Percentiles rank a stretch among this genome's conserved stretches.
phyloP scores from a whole-genome alignment of 768 basidiomycete species.

The Kwoniella europaea region DNA sequence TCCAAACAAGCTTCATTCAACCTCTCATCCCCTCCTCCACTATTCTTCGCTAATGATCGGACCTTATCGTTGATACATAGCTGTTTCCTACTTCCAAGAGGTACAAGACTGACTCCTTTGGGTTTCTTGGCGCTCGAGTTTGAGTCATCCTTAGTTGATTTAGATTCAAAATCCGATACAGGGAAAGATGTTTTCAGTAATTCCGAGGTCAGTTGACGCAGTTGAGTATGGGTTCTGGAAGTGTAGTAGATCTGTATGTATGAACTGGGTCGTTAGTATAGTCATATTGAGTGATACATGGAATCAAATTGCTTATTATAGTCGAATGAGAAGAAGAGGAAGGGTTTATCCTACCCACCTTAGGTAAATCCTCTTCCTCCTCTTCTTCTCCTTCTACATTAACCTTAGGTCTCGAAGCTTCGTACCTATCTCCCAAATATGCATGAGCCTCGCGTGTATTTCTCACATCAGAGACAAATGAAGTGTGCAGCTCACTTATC shows the following conservation, averaged over 20 bases:
- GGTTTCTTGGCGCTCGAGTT: slow-evolving; percentile 4
- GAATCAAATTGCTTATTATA: too few species aligned
- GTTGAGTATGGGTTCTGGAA: slow-evolving; percentile 93
- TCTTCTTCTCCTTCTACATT: slow-evolving; percentile 41
- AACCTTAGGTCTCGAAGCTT: slow-evolving; percentile 35
- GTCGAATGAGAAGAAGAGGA: too few species aligned
- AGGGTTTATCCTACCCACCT: too few species aligned
- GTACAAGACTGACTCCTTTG: slow-evolving; percentile 67
- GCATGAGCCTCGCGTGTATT: background rate
- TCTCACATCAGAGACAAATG: background rate
- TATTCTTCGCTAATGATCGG: slow-evolving; percentile 61
- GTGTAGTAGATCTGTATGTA: slow-evolving; percentile 85
- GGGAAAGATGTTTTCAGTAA: slow-evolving; percentile 71
- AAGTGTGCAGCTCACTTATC: slow-evolving; percentile 65
- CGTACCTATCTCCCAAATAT: slow-evolving; percentile 28
- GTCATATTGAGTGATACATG: too few species aligned
- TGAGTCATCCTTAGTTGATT: background rate
- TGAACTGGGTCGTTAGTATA: too few species aligned
- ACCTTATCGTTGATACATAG: slow-evolving; percentile 89
- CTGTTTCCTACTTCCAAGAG: slow-evolving; percentile 86
- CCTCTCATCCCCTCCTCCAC: slow-evolving; percentile 65
- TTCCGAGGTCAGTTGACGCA: slow-evolving; percentile 87
- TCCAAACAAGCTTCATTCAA: slow-evolving; percentile 88
- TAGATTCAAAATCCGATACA: background rate
- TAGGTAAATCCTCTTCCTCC: slow-evolving; percentile 55